Conservation (phyloP, 805 yeast genomes). For the Hanseniaspora clermontiae region DNA sequence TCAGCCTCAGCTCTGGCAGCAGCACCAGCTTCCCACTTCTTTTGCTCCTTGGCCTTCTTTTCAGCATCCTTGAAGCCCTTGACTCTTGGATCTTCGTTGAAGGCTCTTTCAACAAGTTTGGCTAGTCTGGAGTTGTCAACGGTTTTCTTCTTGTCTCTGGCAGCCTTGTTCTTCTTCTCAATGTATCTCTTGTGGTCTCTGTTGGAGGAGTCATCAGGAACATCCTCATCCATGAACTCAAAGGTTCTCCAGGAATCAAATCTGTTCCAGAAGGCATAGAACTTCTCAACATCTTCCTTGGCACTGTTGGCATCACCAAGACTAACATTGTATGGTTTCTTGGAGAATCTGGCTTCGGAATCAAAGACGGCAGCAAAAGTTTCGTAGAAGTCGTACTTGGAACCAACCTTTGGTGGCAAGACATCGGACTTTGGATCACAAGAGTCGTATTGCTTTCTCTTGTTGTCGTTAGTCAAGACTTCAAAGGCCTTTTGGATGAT, state of each 20-base stretch:
- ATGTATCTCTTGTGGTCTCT: slow-evolving; percentile 98
- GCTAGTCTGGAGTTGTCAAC: slow-evolving; percentile 87
- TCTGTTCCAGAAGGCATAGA: slow-evolving; percentile 85
- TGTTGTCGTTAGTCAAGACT: slow-evolving; percentile 67
- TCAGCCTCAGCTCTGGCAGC: slow-evolving; percentile 96
- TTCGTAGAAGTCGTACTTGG: slow-evolving; percentile 70
- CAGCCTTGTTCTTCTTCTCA: slow-evolving; percentile 92
- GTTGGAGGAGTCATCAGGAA: slow-evolving; percentile 97
- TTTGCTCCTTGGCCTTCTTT: slow-evolving; percentile 84
- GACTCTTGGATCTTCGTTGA: slow-evolving; percentile 88
- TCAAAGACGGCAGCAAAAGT: slow-evolving; percentile 89
- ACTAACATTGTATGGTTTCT: slow-evolving; percentile 74
- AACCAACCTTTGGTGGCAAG: slow-evolving; percentile 54
- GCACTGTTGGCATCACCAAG: slow-evolving; percentile 58
- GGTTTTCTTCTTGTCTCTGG: slow-evolving; percentile 93
- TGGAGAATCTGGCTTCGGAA: slow-evolving; percentile 84
- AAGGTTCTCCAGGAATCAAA: slow-evolving; percentile 97
- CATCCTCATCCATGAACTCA: slow-evolving; percentile 96
- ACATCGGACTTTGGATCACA: slow-evolving; percentile 85
- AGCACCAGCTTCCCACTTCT: slow-evolving; percentile 96
- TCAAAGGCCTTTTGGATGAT: slow-evolving; percentile 95
- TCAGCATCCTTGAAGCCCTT: slow-evolving; percentile 85
- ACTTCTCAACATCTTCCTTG: slow-evolving; percentile 71
- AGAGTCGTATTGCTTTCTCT: slow-evolving; percentile 89
- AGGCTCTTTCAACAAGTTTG: slow-evolving; percentile 77